A percentile compares a stretch with the other conserved stretches of the same genome.
These are phyloP conservation scores for Euphorbia schlechtendalii DNA, from an alignment of 441 rosid genomes.

Conservation along the genomic window DNA sequence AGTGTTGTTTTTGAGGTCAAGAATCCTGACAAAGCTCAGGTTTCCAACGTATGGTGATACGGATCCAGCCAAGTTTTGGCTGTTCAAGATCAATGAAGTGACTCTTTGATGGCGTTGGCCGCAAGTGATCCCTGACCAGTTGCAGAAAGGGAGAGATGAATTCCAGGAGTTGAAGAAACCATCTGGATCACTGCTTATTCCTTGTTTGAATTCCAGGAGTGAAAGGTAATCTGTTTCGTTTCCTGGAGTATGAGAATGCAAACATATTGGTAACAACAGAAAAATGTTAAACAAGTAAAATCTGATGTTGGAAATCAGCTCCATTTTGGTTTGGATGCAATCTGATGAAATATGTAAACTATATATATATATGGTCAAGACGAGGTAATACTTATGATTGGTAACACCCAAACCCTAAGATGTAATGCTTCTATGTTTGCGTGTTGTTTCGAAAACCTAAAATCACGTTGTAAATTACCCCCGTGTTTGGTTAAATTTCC, in stretches of 20 bases:
- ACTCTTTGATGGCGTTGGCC: conserved; percentile 1
- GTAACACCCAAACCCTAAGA: too few relatives aligned
- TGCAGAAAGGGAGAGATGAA: neutral
- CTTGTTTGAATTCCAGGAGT: neutral
- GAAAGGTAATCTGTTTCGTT: neutral
- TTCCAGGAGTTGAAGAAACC: neutral
- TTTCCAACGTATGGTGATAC: neutral
- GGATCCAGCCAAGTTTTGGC: neutral
- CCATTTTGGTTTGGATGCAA: too few relatives aligned
- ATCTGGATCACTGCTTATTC: neutral
- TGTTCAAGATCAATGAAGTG: neutral
- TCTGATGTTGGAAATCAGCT: too few relatives aligned
- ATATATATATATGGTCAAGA: too few relatives aligned
- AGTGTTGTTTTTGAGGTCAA: conserved; percentile 3
- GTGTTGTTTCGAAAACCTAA: too few relatives aligned
- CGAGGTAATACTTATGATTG: too few relatives aligned
- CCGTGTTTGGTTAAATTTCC: too few relatives aligned
- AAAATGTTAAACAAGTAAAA: too few relatives aligned
- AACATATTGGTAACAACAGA: too few relatives aligned
- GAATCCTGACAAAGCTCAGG: conserved; percentile 4
- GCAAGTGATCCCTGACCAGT: neutral
- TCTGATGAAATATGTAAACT: too few relatives aligned
- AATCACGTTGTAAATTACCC: too few relatives aligned
- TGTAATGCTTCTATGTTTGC: too few relatives aligned
- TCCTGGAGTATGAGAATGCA: neutral